A percentile compares a stretch with the other conserved stretches of the same genome.
These are phyloP conservation scores for Allantophomopsis cytisporea DNA, from an alignment of 2,329 filamentous ascomycete genomes.

Conservation along the genomic window DNA sequence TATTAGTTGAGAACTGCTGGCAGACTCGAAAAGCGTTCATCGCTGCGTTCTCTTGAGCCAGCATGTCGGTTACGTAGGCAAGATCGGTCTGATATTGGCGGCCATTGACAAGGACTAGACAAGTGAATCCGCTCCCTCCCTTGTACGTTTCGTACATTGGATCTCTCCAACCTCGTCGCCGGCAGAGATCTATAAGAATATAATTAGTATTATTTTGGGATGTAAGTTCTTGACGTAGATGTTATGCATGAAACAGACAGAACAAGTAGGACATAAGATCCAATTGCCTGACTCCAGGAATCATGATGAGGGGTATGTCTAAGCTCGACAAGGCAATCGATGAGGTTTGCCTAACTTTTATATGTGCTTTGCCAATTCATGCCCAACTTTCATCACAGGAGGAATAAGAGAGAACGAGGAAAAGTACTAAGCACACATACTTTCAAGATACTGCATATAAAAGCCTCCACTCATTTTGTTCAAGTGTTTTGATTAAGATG, in stretches of 20 bases:
- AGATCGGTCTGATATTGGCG: constrained; percentile 90
- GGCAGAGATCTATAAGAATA: constrained; percentile 63
- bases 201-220: too few relatives aligned
- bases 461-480: constrained; percentile 1
- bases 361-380: too few relatives aligned
- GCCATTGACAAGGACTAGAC: constrained; percentile 88
- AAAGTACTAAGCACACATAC: constrained; percentile 31
- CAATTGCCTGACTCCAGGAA: too few relatives aligned
- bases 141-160: constrained; percentile 77
- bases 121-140: constrained; percentile 65
- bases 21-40: constrained; percentile 97
- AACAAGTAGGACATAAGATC: too few relatives aligned
- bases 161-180: constrained; percentile 85
- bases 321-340: too few relatives aligned
- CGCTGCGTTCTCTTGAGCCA: constrained; percentile 86
- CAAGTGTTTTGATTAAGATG: neutral
- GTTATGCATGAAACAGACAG: too few relatives aligned
- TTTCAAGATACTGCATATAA: constrained; percentile 48
- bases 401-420: too few relatives aligned
- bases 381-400: too few relatives aligned
- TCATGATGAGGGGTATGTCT: too few relatives aligned
- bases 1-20: constrained; percentile 93
- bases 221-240: too few relatives aligned
- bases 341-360: too few relatives aligned
- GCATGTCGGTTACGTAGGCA: constrained; percentile 64